Evolutionary conservation across 148 eudicot genomes (phyloP).

Genomic region (Selenicereus undatus): DNA sequence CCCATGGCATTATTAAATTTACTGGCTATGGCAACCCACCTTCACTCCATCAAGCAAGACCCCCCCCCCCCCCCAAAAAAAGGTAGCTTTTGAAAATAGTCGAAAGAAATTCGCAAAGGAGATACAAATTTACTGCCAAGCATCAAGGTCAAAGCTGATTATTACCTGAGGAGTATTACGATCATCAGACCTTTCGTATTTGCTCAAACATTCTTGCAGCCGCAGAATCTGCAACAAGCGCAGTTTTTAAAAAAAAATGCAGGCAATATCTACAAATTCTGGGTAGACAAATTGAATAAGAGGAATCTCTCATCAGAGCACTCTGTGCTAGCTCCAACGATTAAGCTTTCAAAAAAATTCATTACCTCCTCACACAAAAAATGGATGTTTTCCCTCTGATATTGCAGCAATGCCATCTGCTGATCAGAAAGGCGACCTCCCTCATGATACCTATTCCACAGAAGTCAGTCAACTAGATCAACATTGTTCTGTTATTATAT

Average conservation of each 20-base stretch:
- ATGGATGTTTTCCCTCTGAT: constrained; percentile 95
- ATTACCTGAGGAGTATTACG: constrained; percentile 90
- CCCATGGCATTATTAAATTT: no score
- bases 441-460: constrained; percentile 72
- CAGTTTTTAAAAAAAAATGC: constrained; percentile 6
- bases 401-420: constrained; percentile 98
- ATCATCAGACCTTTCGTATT: constrained; percentile 73
- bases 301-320: background rate
- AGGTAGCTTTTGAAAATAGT: background rate
- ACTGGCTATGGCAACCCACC: background rate
- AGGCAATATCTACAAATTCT: background rate
- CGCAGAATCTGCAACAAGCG: constrained; percentile 62
- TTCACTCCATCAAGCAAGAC: background rate
- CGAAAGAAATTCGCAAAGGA: background rate
- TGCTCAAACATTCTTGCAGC: constrained; percentile 94
- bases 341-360: background rate
- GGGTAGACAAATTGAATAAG: background rate
- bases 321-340: background rate
- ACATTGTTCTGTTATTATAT: background rate
- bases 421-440: constrained; percentile 96
- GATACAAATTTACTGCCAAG: background rate
- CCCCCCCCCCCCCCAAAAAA: background rate
- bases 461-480: background rate
- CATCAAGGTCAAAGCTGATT: background rate
- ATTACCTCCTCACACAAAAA: constrained; percentile 95